Evolutionary conservation across 768 basidiomycete species (phyloP).

Genomic region (Calvatia gigantea): DNA sequence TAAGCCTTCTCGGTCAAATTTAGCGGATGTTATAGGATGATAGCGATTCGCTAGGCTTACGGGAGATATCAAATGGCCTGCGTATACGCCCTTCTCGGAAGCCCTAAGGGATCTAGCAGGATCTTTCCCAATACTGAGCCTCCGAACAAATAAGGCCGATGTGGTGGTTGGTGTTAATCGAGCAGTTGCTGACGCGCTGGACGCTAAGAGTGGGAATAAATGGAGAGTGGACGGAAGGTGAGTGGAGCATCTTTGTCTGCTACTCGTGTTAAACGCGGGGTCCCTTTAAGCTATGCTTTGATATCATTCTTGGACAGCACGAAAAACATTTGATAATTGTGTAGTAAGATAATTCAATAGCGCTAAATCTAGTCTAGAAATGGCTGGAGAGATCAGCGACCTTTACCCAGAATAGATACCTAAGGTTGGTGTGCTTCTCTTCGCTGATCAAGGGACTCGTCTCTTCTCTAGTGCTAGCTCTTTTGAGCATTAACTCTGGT

Average conservation of each 20-base stretch:
- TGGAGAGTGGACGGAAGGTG: slow-evolving; percentile 85
- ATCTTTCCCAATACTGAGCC: slow-evolving; percentile 74
- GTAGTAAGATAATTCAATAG: no score
- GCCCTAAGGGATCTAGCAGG: slow-evolving; percentile 69
- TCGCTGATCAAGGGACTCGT: no score
- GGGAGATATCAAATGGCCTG: slow-evolving; percentile 85
- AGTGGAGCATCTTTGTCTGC: slow-evolving; percentile 19
- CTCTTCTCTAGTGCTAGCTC: no score
- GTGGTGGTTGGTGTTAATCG: slow-evolving; percentile 80
- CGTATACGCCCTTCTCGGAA: slow-evolving; percentile 12
- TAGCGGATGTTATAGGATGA: neutral
- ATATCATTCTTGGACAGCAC: slow-evolving; percentile 27
- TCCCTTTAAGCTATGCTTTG: slow-evolving; percentile 38
- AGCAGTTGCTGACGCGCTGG: slow-evolving; percentile 65
- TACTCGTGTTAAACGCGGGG: neutral
- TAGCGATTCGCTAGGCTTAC: slow-evolving; percentile 56
- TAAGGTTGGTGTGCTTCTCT: no score
- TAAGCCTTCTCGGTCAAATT: slow-evolving; percentile 32
- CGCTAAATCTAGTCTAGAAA: no score
- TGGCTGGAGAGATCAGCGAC: no score
- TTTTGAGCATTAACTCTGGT: no score
- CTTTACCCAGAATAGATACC: no score
- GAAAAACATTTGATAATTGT: neutral
- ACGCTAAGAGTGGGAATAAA: slow-evolving; percentile 51
- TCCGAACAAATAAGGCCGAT: slow-evolving; percentile 95